Base-by-base conservation (phyloP, 176 grass and related monocot genomes). In the Eleusine coracana region DNA sequence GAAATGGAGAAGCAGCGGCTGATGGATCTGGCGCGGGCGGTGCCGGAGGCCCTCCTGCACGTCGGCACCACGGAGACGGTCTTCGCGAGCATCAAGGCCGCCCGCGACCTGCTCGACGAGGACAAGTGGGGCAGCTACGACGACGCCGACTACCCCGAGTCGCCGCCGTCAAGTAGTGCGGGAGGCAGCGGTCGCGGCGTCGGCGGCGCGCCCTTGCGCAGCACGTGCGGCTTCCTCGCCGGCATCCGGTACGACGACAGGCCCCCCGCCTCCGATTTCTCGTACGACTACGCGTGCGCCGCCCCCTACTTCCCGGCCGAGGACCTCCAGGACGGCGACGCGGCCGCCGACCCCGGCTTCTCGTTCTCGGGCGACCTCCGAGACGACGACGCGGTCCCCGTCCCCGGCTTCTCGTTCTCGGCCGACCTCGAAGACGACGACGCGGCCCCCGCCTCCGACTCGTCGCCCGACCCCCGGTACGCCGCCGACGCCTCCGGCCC, bases 51-150 rank as follows among this genome's bases (percentile, higher is more conserved):
- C 21, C 75, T 88, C 27, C 86, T 83, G 59, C 59, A 28, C 38
- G 68, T 79, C 68, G 74, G 44, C 74, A 83, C 86, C 48, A 79
- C 86, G 75, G 68, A 59, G 0, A 54, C 25, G 34, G 80, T 27
- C 28, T 28, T 88, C 60, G 10, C 28, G 38, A 73, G 37, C 68
- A 79, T 88, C 68, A 71, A 41, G 28, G 37, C 27, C 74, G 80
- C 86, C 74, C 76, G 58, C 80, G 50, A 45, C 15, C 46, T 83
- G 56, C 67, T 88, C 66, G 86, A 37, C 49, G 77, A 72, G 49
- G 20, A 75, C 61, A 46, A 37, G 61, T 86, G 77, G 84, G 77
- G 49, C 40, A 66, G n/a, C 50, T 39, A 51, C 62, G 50, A 51
- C 64, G 60, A 42, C 63, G 39, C 66, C 66, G 27, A 56, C 79